These are phyloP conservation scores for Talaromyces liani DNA, from an alignment of 495 filamentous ascomycete genomes.

Conservation along the genomic window DNA sequence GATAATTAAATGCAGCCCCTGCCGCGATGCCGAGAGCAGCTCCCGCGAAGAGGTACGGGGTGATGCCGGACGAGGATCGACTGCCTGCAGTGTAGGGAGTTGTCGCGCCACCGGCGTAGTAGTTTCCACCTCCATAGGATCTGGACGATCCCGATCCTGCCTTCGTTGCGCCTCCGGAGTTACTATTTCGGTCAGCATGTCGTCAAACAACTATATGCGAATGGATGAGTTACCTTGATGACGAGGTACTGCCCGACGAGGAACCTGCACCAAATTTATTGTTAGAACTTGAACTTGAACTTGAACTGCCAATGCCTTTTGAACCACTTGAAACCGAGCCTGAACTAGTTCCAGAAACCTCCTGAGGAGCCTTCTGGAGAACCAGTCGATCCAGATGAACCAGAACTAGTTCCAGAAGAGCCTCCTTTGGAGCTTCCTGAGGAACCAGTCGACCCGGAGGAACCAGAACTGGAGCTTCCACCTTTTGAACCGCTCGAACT, in stretches of 20 bases:
- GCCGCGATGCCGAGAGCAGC: slow-evolving; percentile 53
- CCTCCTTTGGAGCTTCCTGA: slow-evolving; percentile 10
- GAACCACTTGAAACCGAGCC: slow-evolving; percentile 10
- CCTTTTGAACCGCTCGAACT: slow-evolving; percentile 17
- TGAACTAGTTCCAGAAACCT: neutral
- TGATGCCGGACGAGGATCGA: slow-evolving; percentile 47
- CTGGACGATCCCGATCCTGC: slow-evolving; percentile 57
- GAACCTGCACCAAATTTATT: slow-evolving; percentile 16
- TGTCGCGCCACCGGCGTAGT: slow-evolving; percentile 71
- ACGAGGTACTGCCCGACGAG: slow-evolving; percentile 8
- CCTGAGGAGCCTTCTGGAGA: slow-evolving; percentile 12
- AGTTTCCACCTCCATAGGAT: slow-evolving; percentile 57
- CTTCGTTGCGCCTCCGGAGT: slow-evolving; percentile 56
- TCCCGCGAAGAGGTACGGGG: slow-evolving; percentile 49
- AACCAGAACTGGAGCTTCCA: slow-evolving; percentile 16
- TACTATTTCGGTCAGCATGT: slow-evolving; percentile 20
- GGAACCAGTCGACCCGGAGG: slow-evolving; percentile 15
- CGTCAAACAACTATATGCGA: slow-evolving; percentile 8
- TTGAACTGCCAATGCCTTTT: slow-evolving; percentile 17
- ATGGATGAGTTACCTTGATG: slow-evolving; percentile 1
- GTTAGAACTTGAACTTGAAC: slow-evolving; percentile 10
- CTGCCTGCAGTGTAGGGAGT: slow-evolving; percentile 61
- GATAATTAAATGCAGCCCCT: slow-evolving; percentile 53
- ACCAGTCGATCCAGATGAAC: slow-evolving; percentile 1
- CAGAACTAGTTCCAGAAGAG: neutral